Base-by-base conservation (phyloP, 257 asterid genomes). In the Plantago elongata region DNA sequence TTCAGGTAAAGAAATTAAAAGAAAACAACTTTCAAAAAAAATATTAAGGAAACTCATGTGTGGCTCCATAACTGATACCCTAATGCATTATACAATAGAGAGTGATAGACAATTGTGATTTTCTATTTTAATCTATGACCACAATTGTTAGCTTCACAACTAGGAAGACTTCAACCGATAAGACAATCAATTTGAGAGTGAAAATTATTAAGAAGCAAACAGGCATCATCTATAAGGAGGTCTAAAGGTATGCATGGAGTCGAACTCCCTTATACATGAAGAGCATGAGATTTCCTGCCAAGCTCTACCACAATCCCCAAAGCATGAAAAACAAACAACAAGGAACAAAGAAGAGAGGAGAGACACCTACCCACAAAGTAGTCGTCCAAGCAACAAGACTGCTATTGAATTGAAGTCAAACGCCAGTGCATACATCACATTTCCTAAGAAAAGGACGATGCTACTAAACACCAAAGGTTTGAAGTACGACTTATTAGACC, bases 401-500 rank as follows among this genome's bases (percentile, higher is more conserved):
- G 85, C 22, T 54, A 93, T 70, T 22, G 99, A 93, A 16, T 81
- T 56, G 79, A 75, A 70, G 77, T 93, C 99, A 74, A 80, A 89
- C 43, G 99, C 99, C 87, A 87, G 7, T 45, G 99, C 96, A 70
- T 93, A 89, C 90, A 93, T 70, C 62, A 52, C 64, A 45, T 93
- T 93, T 42, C 97, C 97, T 48, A 82, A 30, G 63, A 77, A 67
- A 49, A 93, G 95, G 68, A 82, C 84, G 30, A 93, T 63, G 76
- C 97, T 89, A 89, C 99, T 93, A 61, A 93, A 93, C 52, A 93
- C 63, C 84, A 93, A 75, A 43, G 99, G 99, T 69, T 60, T 93
- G 77, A 78, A 83, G 80, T 93, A 93, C 9, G 97, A 89, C 76
- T 74, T 93, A 71, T 93, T 93, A 43, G 99, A 93, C 99, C 99